Evolutionary conservation across 768 basidiomycete species (phyloP).

Genomic region (Udeniomyces megalosporus): DNA sequence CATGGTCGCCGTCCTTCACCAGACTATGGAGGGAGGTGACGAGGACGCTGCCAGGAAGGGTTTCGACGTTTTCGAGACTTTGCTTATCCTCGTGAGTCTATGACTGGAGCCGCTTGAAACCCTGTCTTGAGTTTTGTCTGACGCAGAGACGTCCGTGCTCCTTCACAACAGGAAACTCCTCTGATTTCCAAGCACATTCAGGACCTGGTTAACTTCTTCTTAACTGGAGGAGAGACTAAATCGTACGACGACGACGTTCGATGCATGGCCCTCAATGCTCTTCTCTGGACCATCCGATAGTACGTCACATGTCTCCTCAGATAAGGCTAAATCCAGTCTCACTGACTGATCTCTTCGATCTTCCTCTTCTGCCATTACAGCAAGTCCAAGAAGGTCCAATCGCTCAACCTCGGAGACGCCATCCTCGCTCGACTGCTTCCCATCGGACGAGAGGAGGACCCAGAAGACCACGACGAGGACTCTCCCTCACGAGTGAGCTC

Average conservation of each 20-base stretch:
- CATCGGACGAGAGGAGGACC: constrained; percentile 81
- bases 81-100: constrained; percentile 70
- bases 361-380: constrained; percentile 31
- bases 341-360: not conserved
- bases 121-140: not conserved
- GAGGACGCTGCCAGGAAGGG: constrained; percentile 69
- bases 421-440: constrained; percentile 88
- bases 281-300: constrained; percentile 97
- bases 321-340: not conserved
- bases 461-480: constrained; percentile 46
- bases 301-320: constrained; percentile 23
- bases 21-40: constrained; percentile 60
- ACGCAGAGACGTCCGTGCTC: no score
- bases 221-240: constrained; percentile 64
- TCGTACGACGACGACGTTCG: constrained; percentile 62
- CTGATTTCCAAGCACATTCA: constrained; percentile 74
- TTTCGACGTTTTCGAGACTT: constrained; percentile 90
- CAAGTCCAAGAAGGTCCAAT: constrained; percentile 92
- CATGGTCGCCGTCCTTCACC: constrained; percentile 77
- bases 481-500: constrained; percentile 67
- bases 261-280: constrained; percentile 74
- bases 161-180: constrained; percentile 60
- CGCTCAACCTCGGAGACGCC: constrained; percentile 58
- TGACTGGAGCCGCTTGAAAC: constrained; percentile 6
- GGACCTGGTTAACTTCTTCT: constrained; percentile 73